A percentile compares a stretch with the other conserved stretches of the same genome.
phyloP scores from a whole-genome alignment of 306 rosid species.

The Spatholobus suberectus region DNA sequence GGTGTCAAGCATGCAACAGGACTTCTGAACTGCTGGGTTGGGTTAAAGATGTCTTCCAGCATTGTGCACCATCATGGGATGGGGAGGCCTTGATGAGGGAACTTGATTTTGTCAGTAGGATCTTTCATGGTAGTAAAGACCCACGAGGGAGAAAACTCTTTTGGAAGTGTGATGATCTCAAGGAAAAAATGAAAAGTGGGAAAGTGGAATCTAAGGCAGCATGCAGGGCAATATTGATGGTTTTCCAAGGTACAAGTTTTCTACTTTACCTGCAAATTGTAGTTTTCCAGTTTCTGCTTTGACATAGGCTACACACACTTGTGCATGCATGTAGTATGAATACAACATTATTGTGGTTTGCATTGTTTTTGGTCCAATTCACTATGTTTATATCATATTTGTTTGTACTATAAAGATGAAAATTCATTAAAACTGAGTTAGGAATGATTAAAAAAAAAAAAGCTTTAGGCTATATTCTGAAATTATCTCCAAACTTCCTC shows the following conservation, averaged over 20 bases:
- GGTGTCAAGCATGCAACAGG: slow-evolving; percentile 92
- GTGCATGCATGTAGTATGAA: neutral
- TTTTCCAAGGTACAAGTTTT: slow-evolving; percentile 81
- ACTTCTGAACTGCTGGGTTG: slow-evolving; percentile 97
- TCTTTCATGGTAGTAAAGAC: slow-evolving; percentile 89
- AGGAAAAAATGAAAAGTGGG: slow-evolving; percentile 73
- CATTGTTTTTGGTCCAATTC: neutral
- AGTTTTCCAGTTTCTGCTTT: slow-evolving; percentile 22
- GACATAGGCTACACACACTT: neutral
- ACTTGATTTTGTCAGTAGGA: slow-evolving; percentile 93
- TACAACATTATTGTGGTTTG: slow-evolving; percentile 1
- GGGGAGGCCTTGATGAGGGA: slow-evolving; percentile 85
- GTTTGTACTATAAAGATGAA: slow-evolving; percentile 10
- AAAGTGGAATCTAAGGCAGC: slow-evolving; percentile 70
- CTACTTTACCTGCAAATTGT: slow-evolving; percentile 1
- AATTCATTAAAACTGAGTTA: neutral
- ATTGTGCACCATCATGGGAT: slow-evolving; percentile 94
- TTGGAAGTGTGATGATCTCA: slow-evolving; percentile 88
- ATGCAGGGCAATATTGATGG: slow-evolving; percentile 76
- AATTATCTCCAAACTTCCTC: neutral
- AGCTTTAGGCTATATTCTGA: slow-evolving; percentile 16
- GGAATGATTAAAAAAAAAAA: neutral
- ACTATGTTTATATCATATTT: slow-evolving; percentile 25
- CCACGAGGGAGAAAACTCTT: slow-evolving; percentile 82
- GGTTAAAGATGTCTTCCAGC: slow-evolving; percentile 98